Evolutionary conservation across 306 rosid genomes (phyloP).

Genomic region (Pyrus pyrifolia): DNA sequence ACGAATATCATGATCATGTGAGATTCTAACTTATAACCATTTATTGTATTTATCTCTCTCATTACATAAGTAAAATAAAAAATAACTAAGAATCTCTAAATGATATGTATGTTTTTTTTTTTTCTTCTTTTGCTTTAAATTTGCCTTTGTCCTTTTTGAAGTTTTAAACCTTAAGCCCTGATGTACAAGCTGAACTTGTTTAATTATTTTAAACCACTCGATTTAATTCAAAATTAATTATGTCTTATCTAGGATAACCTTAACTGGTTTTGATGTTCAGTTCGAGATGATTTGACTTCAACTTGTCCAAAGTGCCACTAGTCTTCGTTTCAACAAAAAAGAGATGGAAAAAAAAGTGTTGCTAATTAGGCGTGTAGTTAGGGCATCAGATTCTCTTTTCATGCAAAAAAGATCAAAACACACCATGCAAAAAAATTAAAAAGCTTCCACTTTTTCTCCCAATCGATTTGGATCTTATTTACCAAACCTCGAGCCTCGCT

Average conservation of each 20-base stretch:
- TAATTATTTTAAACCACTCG: not conserved
- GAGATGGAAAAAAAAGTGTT: slow-evolving; percentile 14
- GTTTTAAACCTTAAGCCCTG: not conserved
- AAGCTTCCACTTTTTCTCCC: slow-evolving; percentile 25
- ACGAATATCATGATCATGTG: too few species aligned
- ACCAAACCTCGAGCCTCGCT: slow-evolving; percentile 44
- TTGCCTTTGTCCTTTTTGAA: not conserved
- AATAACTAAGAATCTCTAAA: not conserved
- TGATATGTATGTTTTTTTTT: not conserved
- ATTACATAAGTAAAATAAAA: too few species aligned
- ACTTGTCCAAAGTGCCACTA: slow-evolving; percentile 8
- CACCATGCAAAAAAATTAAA: slow-evolving; percentile 8
- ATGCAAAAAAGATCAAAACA: slow-evolving; percentile 19
- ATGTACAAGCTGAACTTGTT: not conserved
- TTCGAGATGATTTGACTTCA: slow-evolving; percentile 30
- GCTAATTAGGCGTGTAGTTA: slow-evolving; percentile 32
- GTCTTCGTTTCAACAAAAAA: slow-evolving; percentile 17
- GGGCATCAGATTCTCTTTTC: slow-evolving; percentile 50
- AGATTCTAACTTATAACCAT: too few species aligned
- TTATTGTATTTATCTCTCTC: not conserved
- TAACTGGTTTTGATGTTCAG: slow-evolving; percentile 28
- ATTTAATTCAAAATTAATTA: not conserved
- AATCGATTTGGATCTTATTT: slow-evolving; percentile 21
- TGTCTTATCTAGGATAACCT: slow-evolving; percentile 29
- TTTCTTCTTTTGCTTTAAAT: not conserved